Evolutionary conservation across 176 grass and related monocot species (phyloP).

Genomic region (Saccharum spontaneum): DNA sequence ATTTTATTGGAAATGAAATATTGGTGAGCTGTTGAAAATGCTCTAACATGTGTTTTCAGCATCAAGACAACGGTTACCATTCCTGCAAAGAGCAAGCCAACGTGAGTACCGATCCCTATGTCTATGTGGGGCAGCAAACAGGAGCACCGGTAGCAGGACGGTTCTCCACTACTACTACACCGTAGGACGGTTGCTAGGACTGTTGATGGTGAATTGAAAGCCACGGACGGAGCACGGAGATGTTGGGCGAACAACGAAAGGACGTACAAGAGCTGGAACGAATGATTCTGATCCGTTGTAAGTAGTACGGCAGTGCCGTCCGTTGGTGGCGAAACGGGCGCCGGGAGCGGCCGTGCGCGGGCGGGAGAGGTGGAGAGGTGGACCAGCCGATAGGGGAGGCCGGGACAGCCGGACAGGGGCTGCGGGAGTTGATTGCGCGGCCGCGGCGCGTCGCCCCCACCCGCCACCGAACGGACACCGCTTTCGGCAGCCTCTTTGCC

Average conservation of each 20-base stretch:
- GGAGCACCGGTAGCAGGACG: not conserved
- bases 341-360: not conserved
- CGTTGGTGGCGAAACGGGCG: not conserved
- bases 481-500: conserved; percentile 26
- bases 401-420: not conserved
- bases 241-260: not conserved
- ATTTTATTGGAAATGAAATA: too few species aligned
- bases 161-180: too few species aligned
- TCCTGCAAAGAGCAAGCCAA: not conserved
- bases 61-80: not conserved
- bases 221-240: not conserved
- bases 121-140: not conserved
- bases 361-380: not conserved
- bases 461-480: not conserved
- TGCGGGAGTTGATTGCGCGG: conserved; percentile 12
- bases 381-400: not conserved
- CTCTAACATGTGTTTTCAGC: not conserved
- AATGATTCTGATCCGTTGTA: not conserved
- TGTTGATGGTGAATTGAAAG: not conserved
- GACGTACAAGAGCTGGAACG: not conserved
- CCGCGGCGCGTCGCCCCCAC: conserved; percentile 21
- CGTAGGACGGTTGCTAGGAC: not conserved
- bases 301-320: not conserved
- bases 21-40: too few species aligned
- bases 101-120: not conserved